Evolutionary conservation across 129 eudicot species (phyloP), one percentile per base, ranked within the genome.

Genomic region (Tagetes erecta): DNA sequence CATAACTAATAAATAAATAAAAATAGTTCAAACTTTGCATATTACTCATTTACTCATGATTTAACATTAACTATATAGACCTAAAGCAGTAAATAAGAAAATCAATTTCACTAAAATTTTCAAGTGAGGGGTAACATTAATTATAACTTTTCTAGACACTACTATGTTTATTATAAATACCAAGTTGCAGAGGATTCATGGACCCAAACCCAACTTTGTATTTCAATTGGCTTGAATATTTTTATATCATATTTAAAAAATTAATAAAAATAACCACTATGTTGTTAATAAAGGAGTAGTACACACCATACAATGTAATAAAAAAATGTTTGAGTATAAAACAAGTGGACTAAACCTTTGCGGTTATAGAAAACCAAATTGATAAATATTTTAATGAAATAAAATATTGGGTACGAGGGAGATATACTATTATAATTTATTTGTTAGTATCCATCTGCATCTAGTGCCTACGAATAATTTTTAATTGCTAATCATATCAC

Each of bases 321-420:
- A 44, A 68, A 5, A 50, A 39, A 39, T 20, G 10, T 7, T 14
- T 42, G 12, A 5, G 40, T 50, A 44, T 3, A 46, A 46, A 42
- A 71, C 27, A 9, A 20, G 39, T 37, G 51, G 46, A 51, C 27
- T 52, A 39, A 53, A 10, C 65, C 53, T 55, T 53, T 34, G 27
- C 44, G 47, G 6, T 53, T 70, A 51, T 14, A 7, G 13, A 70
- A 71, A 20, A 31, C 42, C 76, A 57, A 72, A 5, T 57, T 30
- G 44, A 73, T 13, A n/a, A 59, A 1, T 55, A 70, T 35, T 70
- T 34, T n/a, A 46, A 70, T 4, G 37, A n/a, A 12, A 74, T 74
- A 5, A 14, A 62, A 3, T 4, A 39, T 39, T 49, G 52, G 76
- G 64, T 78, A 59, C 76, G 76, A 70, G 65, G 76, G 44, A 59